Base-by-base conservation (phyloP, 352 stramenopile genomes). In the Globisporangium canariense region DNA sequence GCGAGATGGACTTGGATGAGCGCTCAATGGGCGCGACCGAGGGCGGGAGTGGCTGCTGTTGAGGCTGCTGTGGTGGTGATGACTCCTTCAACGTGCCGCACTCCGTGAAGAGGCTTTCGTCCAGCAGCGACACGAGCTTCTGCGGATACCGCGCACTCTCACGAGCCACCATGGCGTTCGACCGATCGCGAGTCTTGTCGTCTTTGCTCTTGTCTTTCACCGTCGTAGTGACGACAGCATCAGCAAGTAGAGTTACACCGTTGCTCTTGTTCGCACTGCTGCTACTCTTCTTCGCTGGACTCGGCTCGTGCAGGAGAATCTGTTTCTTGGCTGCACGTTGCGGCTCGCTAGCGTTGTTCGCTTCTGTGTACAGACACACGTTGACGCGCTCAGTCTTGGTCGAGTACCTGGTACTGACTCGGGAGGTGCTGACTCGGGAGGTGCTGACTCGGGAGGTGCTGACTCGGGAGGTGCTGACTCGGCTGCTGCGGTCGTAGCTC, bases 101-200 rank as follows among this genome's bases (percentile, higher is more conserved):
- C 13, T 32, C 38, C 10, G 63, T 53, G 52, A 68, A 57, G 4
- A 62, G 66, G n/a, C 51, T 62, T 28, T 67, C 65, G 34, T 80
- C 71, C 11, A 78, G 61, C 34, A 84, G 53, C 32, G 79, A 66
- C 8, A 84, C 34, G 10, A 68, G 63, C 28, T 68, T 57, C 13
- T 59, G 64, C 3, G 62, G 51, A 20, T 62, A 56, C 16, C 62
- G 62, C 5, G 58, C 49, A 20, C 64, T 66, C 40, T 69, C 54
- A 7, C 45, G 36, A 7, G 56, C 46, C 25, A 54, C 55, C 43
- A 22, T 49, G 36, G 46, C 55, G 30, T 68, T 68, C 30, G 62
- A 51, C 11, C 55, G 62, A 10, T 47, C 18, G 46, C 55, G 62
- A 5, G 20, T 28, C 11, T 38, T 10, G 16, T 58, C 59, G 11